phyloP scores from a whole-genome alignment of 2,329 filamentous ascomycete species.

The Tolypocladium paradoxum region DNA sequence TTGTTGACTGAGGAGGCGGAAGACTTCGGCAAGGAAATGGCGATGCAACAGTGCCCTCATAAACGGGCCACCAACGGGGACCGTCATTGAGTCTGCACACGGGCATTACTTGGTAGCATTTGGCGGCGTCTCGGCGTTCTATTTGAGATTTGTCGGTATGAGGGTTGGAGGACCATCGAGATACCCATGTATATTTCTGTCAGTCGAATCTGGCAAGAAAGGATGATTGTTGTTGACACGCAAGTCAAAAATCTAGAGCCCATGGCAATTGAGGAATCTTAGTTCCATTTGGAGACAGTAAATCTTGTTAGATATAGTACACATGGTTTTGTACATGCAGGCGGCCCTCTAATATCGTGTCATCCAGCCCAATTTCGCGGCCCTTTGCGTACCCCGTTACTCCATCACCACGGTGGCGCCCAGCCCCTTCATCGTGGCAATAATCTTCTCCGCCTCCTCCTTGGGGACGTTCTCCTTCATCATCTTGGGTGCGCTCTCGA shows the following conservation, averaged over 20 bases:
- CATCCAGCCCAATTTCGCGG: conserved; percentile 9
- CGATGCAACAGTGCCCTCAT: conserved; percentile 29
- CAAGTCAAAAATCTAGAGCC: conserved; percentile 4
- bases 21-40: conserved; percentile 34
- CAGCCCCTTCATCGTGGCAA: conserved; percentile 85
- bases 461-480: conserved; percentile 99
- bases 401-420: conserved; percentile 88
- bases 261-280: background rate
- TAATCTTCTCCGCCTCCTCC: conserved; percentile 98
- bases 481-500: conserved; percentile 93
- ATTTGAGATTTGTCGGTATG: conserved; percentile 4
- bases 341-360: conserved; percentile 21
- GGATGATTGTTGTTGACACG: background rate
- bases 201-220: background rate
- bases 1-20: conserved; percentile 62
- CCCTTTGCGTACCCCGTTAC: conserved; percentile 34
- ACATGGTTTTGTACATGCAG: conserved; percentile 28
- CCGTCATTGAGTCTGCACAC: conserved; percentile 8
- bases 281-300: background rate
- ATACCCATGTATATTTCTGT: conserved; percentile 15
- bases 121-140: conserved; percentile 17
- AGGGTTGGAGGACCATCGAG: conserved; percentile 10
- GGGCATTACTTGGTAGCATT: conserved; percentile 6
- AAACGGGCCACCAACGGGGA: conserved; percentile 20
- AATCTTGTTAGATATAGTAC: conserved; percentile 23